Conservation (phyloP, 2,329 filamentous ascomycete species). For the Neoascochyta sp. region DNA sequence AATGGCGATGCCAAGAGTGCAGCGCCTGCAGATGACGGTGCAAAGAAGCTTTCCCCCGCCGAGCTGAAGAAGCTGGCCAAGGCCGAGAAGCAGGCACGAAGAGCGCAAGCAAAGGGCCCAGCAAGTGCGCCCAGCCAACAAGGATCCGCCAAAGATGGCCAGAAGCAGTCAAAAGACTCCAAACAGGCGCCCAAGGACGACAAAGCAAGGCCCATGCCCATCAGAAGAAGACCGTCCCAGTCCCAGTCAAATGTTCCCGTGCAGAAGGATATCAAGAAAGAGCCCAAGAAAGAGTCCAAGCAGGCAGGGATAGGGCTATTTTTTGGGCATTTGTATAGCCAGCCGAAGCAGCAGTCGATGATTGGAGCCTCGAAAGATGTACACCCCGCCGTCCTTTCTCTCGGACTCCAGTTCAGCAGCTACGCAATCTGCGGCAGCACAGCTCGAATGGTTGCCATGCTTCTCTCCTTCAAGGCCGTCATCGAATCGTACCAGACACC, state of each 20-base stretch:
- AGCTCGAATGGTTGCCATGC: conserved; percentile 78
- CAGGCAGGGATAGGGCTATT: conserved; percentile 53
- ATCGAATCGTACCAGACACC: conserved; percentile 92
- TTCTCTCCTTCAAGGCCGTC: conserved; percentile 87
- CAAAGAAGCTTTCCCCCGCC: conserved; percentile 63
- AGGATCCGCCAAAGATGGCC: conserved; percentile 24
- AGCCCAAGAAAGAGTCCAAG: conserved; percentile 47
- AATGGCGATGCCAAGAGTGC: conserved; percentile 22
- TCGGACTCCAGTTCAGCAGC: conserved; percentile 86
- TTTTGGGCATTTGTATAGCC: conserved; percentile 77
- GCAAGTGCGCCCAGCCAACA: conserved; percentile 34
- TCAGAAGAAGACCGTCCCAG: conserved; percentile 34
- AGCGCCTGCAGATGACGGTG: conserved; percentile 15
- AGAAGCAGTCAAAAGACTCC: conserved; percentile 37
- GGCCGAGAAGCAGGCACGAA: conserved; percentile 83
- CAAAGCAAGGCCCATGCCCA: conserved; percentile 30
- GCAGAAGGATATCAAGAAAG: conserved; percentile 31
- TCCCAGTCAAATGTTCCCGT: conserved; percentile 27
- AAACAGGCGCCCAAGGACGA: conserved; percentile 35
- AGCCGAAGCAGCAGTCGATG: conserved; percentile 63
- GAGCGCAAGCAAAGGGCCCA: conserved; percentile 63
- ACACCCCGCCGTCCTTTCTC: conserved; percentile 76
- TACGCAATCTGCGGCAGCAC: conserved; percentile 89
- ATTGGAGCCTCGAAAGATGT: conserved; percentile 65
- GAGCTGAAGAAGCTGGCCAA: conserved; percentile 87